Evolutionary conservation across 148 eudicot species (phyloP).

Genomic region (Nepenthes gracilis): DNA sequence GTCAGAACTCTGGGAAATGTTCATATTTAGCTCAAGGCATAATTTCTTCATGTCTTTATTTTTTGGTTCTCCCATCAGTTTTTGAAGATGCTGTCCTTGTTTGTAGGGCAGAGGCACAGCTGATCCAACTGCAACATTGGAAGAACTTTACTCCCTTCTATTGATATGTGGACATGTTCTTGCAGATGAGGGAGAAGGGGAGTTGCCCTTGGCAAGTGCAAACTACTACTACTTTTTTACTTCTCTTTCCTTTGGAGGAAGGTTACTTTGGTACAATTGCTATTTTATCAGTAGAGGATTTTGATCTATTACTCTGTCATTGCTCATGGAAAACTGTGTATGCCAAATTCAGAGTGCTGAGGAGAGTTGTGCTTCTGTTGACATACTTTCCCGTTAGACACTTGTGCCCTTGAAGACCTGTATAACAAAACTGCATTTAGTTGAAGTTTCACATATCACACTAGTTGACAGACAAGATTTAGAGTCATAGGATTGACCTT

Average conservation of each 20-base stretch:
- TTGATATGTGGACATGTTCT: conserved; percentile 89
- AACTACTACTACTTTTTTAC: not conserved
- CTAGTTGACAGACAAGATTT: no score
- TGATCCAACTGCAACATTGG: conserved; percentile 79
- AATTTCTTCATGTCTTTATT: not conserved
- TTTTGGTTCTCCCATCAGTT: conserved; percentile 3
- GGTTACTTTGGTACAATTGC: not conserved
- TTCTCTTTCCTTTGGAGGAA: not conserved
- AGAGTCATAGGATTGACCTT: no score
- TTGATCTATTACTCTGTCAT: no score
- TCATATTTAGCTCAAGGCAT: not conserved
- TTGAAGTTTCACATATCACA: no score
- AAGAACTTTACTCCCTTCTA: conserved; percentile 84
- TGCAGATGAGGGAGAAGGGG: conserved; percentile 96
- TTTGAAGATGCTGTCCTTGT: conserved; percentile 5
- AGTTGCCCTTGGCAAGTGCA: conserved; percentile 60
- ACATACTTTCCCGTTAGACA: not conserved
- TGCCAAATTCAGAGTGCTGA: not conserved
- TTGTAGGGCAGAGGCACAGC: conserved; percentile 60
- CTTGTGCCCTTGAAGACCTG: no score
- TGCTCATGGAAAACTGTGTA: not conserved
- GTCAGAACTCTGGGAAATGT: no score
- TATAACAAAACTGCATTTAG: no score
- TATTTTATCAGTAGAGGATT: not conserved
- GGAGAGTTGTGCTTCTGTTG: not conserved